Base-by-base conservation (phyloP, 306 rosid genomes). In the Luffa acutangula region DNA sequence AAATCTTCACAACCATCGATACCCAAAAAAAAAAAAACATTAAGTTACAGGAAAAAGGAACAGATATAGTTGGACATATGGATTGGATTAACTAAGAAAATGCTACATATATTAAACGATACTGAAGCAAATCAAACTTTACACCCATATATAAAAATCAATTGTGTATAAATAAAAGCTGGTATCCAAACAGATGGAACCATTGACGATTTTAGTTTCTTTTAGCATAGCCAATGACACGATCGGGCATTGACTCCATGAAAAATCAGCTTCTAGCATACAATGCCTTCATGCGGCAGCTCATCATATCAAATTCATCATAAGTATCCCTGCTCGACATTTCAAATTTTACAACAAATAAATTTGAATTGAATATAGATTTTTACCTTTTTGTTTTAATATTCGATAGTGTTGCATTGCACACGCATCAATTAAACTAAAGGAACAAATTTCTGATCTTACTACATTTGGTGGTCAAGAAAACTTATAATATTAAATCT, bases 151-250 rank as follows among this genome's bases (percentile, higher is more conserved):
- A 46, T 78, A 78, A 75, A 80, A 84, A 79, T 77, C 80, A 80
- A 64, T 57, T 80, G 76, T 70, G 86, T 88, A 34, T 83, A 25
- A 14, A 34, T 83, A 25, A 14, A 81, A 77, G 60, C 84, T 88
- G 81, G 57, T 76, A 62, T 78, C 85, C 79, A 75, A 83, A 86
- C 76, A 86, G 77, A 81, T 56, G 78, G 76, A 84, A 64, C 84
- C 80, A 74, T 82, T 79, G 41, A 73, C 80, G 65, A 41, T 78
- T 46, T 45, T 46, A 31, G 37, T 31, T 31, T 60, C 45, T 8
- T 25, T 54, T 77, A 9, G 39, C 20, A 52, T 52, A 31, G 63
- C 33, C 63, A 76, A 57, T 7, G 51, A 17, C 21, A 13, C 62
- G 64, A 56, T n/a, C 34, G 7, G 4, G 67, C 36, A 86, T 51